phyloP scores from a whole-genome alignment of 1,284 basidiomycete species.

The Butyriboletus appendiculatus region DNA sequence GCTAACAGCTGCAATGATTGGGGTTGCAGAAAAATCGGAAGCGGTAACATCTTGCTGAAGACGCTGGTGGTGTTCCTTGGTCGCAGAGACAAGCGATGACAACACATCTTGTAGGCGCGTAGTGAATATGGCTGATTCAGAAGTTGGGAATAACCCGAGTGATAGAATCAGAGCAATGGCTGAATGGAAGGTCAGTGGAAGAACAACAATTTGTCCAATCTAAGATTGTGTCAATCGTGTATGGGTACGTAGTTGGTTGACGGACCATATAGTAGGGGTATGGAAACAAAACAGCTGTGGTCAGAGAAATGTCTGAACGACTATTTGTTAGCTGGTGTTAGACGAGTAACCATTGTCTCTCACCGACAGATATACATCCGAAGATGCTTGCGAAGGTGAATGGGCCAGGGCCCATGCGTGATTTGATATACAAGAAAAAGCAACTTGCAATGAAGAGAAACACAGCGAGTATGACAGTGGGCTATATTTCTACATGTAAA shows the following conservation, averaged over 20 bases:
- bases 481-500: conserved; percentile 35
- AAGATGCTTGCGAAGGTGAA: conserved; percentile 62
- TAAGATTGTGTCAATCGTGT: conserved; percentile 19
- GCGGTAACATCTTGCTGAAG: conserved; percentile 49
- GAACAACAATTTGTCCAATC: conserved; percentile 52
- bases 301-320: conserved; percentile 56
- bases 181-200: conserved; percentile 66
- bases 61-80: conserved; percentile 49
- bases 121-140: conserved; percentile 65
- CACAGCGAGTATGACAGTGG: conserved; percentile 59
- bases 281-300: conserved; percentile 63
- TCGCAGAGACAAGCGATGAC: conserved; percentile 48
- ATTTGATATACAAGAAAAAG: conserved; percentile 65
- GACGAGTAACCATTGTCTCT: conserved; percentile 11
- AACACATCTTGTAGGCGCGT: conserved; percentile 54
- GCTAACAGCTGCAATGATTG: conserved; percentile 41
- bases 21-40: conserved; percentile 44
- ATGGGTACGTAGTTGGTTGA: not conserved
- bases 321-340: not conserved
- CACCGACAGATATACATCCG: conserved; percentile 57
- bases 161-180: conserved; percentile 57
- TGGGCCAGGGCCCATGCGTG: conserved; percentile 64
- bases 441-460: conserved; percentile 69
- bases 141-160: conserved; percentile 64
- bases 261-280: conserved; percentile 60